Percentiles rank a stretch among this genome's conserved stretches.
Conservation (phyloP, 192 early-diverging fungal genomes). For the Allomyces javanicus region DNA sequence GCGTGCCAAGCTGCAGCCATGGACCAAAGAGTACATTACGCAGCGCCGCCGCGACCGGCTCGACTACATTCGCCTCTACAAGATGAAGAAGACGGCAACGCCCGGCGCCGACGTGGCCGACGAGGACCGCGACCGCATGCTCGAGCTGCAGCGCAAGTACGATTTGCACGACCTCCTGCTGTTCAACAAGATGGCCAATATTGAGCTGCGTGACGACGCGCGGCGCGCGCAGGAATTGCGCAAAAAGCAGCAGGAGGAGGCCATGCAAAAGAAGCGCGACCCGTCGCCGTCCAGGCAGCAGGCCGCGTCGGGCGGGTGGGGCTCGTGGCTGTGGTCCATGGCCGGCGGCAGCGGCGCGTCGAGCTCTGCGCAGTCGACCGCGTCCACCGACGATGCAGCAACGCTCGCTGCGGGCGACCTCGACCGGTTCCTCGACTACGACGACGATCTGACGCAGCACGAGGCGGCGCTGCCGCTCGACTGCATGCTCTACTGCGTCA, state of each 20-base stretch:
- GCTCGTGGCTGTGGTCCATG: no score
- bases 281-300: no score
- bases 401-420: background rate
- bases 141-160: slow-evolving; percentile 49
- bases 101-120: background rate
- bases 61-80: slow-evolving; percentile 57
- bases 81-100: slow-evolving; percentile 7
- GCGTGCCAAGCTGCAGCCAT: slow-evolving; percentile 58
- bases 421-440: background rate
- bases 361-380: no score
- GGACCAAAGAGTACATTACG: slow-evolving; percentile 65
- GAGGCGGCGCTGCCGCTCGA: background rate
- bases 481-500: background rate
- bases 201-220: slow-evolving; percentile 23
- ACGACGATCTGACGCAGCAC: background rate
- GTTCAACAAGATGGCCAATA: slow-evolving; percentile 58
- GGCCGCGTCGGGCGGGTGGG: no score
- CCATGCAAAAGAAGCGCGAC: no score
- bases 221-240: no score
- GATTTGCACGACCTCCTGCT: slow-evolving; percentile 77
- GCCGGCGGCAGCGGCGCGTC: no score
- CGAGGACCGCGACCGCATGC: slow-evolving; percentile 32
- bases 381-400: no score
- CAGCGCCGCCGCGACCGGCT: slow-evolving; percentile 64
- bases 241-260: no score